A percentile compares a stretch with the other conserved stretches of the same genome.
phyloP scores from a whole-genome alignment of 2,329 filamentous ascomycete species.

The Fusarium metavorans region DNA sequence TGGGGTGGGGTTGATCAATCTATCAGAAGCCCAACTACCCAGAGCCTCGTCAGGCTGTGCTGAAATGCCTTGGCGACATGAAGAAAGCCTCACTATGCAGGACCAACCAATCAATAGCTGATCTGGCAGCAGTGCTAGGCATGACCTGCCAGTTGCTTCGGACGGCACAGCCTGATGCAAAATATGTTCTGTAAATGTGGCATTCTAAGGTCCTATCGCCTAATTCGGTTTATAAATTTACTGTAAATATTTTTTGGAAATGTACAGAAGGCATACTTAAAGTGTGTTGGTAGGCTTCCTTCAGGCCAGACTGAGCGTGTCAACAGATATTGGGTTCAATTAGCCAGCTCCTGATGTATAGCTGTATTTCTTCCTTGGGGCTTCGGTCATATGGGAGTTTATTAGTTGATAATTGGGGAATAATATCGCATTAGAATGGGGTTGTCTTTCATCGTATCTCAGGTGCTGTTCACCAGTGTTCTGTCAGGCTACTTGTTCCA shows the following conservation, averaged over 20 bases:
- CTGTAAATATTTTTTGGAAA: not conserved
- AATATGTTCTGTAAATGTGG: not conserved
- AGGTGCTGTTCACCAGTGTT: not conserved
- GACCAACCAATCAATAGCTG: not conserved
- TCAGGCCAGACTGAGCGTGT: not conserved
- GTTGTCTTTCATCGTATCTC: not conserved
- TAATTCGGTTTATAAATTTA: not conserved
- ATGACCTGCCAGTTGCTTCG: not conserved
- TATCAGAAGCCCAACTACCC: not conserved
- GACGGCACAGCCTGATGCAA: not conserved
- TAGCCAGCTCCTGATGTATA: not conserved
- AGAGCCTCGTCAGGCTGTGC: slow-evolving; percentile 17
- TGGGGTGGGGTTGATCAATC: not conserved
- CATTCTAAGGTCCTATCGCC: not conserved
- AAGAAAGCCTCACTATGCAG: not conserved
- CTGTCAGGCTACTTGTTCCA: not conserved
- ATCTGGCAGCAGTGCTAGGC: not conserved
- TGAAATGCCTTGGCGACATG: not conserved
- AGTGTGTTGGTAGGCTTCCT: not conserved
- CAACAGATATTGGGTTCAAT: not conserved
- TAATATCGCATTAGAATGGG: not conserved
- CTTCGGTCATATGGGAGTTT: not conserved
- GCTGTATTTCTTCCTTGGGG: not conserved
- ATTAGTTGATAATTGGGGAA: not conserved
- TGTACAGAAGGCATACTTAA: not conserved